phyloP scores from a whole-genome alignment of 306 rosid species.

The Heteromeles arbutifolia region DNA sequence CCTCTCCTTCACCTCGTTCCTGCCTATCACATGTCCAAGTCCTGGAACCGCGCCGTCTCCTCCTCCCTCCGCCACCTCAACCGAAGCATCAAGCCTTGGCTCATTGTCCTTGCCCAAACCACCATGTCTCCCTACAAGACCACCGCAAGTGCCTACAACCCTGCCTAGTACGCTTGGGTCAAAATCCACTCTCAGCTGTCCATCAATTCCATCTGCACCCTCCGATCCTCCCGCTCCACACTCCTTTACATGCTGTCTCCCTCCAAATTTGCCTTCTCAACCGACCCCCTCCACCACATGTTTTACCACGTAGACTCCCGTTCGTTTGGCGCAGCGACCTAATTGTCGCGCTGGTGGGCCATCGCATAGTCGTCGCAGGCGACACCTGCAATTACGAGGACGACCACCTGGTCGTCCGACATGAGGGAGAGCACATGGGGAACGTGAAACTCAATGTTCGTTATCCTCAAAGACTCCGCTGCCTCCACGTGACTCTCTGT shows the following conservation, averaged over 20 bases:
- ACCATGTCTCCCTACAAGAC: constrained; percentile 29
- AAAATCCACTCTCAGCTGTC: constrained; percentile 18
- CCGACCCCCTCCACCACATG: constrained; percentile 42
- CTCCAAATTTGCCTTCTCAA: constrained; percentile 39
- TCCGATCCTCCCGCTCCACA: constrained; percentile 61
- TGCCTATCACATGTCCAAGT: constrained; percentile 41
- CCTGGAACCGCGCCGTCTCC: constrained; percentile 54
- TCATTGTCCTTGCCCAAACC: constrained; percentile 41
- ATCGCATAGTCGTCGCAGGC: constrained; percentile 31
- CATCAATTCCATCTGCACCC: constrained; percentile 18
- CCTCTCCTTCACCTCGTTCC: constrained; percentile 49
- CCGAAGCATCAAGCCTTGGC: constrained; percentile 57
- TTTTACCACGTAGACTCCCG: constrained; percentile 46
- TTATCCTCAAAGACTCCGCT: constrained; percentile 29
- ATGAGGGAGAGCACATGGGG: constrained; percentile 24
- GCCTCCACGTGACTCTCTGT: constrained; percentile 55
- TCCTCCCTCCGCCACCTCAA: constrained; percentile 43
- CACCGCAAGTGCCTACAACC: constrained; percentile 55
- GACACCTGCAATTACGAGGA: constrained; percentile 53
- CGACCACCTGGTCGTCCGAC: constrained; percentile 53
- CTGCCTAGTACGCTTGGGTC: constrained; percentile 60
- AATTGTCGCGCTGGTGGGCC: constrained; percentile 38
- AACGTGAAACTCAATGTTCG: constrained; percentile 43
- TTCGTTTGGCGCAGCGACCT: constrained; percentile 56
- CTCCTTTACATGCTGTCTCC: constrained; percentile 57